Base-by-base conservation (phyloP, 2,329 filamentous ascomycete genomes). In the Pseudogymnoascus sp. region DNA sequence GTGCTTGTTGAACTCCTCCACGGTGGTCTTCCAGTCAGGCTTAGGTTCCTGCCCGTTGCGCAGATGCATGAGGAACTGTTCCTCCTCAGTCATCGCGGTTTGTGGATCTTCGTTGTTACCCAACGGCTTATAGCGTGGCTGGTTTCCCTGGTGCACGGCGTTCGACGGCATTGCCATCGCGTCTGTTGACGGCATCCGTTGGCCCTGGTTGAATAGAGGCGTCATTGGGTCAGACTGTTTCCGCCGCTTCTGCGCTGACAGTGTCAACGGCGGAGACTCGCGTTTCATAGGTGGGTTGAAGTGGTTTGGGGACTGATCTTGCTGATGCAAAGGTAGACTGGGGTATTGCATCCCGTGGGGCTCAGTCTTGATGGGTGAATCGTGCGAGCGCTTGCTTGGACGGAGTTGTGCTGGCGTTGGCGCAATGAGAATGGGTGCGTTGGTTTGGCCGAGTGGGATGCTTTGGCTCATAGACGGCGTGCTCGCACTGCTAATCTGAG, bases 371-470 rank as follows among this genome's bases (percentile, higher is more conserved):
- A 56, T 42, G 38, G 38, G 38, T 3, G 38, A 42, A 19, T 42
- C 38, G 38, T 42, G 38, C 9, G 38, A 42, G 7, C 38, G 38
- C 38, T 42, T 42, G 38, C n/a, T 42, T 42, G 38, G 38, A 11
- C 38, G 38, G 38, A 42, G 38, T 11, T 42, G 38, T 19, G 17
- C 38, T 19, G 38, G 38, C 2, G 38, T 69, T 3, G 70, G 70
- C 17, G 71, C 69, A 13, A 69, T 68, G 11, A 71, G 62, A 26
- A 69, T 67, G 3, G 67, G 68, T 10, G 68, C 29, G 40, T 63
- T 62, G 19, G 63, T 67, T 23, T 62, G 60, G 7, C 21, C 37
- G 11, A 26, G 17, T 2, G 68, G 64, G 10, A 65, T 66, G 7
- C 56, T 56, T 21, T 65, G 67, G 6, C 62, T 63, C 19, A 67